Evolutionary conservation across 2,329 filamentous ascomycete genomes (phyloP), one percentile per base, ranked within the genome.

Genomic region (Bipolaris victoriae): DNA sequence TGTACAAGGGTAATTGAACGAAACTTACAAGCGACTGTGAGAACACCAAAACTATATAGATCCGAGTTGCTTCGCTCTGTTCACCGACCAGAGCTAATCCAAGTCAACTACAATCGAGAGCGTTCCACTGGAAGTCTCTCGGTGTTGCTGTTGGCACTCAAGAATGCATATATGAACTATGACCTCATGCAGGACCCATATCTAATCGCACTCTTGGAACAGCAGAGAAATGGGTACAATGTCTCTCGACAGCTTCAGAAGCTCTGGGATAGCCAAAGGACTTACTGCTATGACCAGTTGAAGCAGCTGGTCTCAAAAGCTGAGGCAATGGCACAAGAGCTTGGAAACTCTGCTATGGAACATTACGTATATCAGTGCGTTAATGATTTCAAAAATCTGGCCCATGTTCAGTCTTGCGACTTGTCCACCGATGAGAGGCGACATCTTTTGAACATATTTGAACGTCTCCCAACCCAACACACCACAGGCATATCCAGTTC

Each of bases 11-110:
- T 74, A 4, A 82, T 96, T 6, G 92, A 96, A 71, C 62, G 72
- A 3, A 90, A 89, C 39, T 78, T 97, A 41, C 83, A 92, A 70
- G 85, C 91, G 1, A 79, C 85, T 31, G 90, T 88, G 62, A 84
- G 83, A 58, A 88, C 88, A 0, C 92, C 92, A 0, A 88, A 84
- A 2, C 67, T 83, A 1, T 85, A 93, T 68, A 83, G 89, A 1
- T 83, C 85, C 11, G 90, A 95, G 62, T 82, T 96, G 3, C 72
- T 90, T n/a, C 79, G 80, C 16, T 82, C 86, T 64, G 87, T 90
- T 2, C 88, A 91, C 63, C 84, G 80, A n/a, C 92, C 92, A 1
- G 70, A 79, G 9, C 75, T 92, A 33, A 52, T 73, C 7, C 76
- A 68, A 29, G 62, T 84, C 9, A 59, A 67, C 3, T 74, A 71